Percentiles rank a stretch among this genome's conserved stretches.
phyloP scores from a whole-genome alignment of 2,329 filamentous ascomycete genomes.

The Penicillium sp. region DNA sequence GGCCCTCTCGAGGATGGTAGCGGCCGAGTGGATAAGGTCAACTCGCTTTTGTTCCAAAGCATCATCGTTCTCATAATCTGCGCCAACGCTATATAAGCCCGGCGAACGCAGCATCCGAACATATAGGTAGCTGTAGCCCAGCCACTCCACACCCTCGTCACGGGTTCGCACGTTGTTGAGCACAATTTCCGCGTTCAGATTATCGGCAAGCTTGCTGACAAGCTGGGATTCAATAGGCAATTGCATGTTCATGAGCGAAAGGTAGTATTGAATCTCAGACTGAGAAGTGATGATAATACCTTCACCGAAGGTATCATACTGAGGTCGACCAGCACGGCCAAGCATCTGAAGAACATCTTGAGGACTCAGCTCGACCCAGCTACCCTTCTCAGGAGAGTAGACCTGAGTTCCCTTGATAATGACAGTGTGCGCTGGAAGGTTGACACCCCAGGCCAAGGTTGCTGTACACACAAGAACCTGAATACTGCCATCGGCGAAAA shows the following conservation, averaged over 20 bases:
- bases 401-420: constrained; percentile 99
- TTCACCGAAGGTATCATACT: constrained; percentile 96
- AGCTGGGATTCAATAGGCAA: constrained; percentile 96
- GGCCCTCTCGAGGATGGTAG: constrained; percentile 78
- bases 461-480: constrained; percentile 96
- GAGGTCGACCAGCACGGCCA: constrained; percentile 90
- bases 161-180: constrained; percentile 86
- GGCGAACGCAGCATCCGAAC: constrained; percentile 96
- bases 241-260: constrained; percentile 94
- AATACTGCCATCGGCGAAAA: constrained; percentile 86
- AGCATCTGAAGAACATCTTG: constrained; percentile 99
- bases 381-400: constrained; percentile 97
- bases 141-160: constrained; percentile 97
- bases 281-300: constrained; percentile 98
- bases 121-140: constrained; percentile 96
- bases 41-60: constrained; percentile 93
- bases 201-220: constrained; percentile 88
- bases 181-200: constrained; percentile 93
- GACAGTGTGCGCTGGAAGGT: constrained; percentile 93
- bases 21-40: constrained; percentile 94
- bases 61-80: constrained; percentile 91
- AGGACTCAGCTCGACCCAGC: constrained; percentile 95
- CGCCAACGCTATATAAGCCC: constrained; percentile 89
- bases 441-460: constrained; percentile 98
- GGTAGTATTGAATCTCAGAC: constrained; percentile 91